phyloP scores from a whole-genome alignment of 352 stramenopile genomes.

The Phytophthora chlamydospora region DNA sequence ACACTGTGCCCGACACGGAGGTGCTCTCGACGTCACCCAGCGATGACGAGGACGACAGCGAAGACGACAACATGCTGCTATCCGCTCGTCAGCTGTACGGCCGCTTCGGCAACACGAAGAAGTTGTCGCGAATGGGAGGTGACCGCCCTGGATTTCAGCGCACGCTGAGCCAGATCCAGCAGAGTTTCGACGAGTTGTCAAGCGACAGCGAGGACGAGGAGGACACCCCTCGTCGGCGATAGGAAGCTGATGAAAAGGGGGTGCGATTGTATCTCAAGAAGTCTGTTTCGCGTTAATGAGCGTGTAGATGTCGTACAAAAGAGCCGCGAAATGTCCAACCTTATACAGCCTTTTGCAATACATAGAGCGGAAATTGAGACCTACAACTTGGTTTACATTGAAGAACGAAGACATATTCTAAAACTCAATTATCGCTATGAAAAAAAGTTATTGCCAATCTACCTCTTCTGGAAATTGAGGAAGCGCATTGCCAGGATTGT shows the following conservation, averaged over 20 bases:
- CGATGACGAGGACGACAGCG: conserved; percentile 40
- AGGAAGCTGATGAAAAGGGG: neutral
- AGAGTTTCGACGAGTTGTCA: conserved; percentile 60
- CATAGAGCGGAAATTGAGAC: conserved; percentile 9
- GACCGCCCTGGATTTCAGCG: conserved; percentile 53
- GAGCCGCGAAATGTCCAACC: conserved; percentile 8
- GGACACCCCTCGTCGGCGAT: conserved; percentile 9
- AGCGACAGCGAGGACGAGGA: conserved; percentile 52
- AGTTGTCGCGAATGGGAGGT: conserved; percentile 48
- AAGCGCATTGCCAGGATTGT: conserved; percentile 21
- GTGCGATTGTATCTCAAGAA: conserved; percentile 17
- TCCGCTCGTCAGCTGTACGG: conserved; percentile 51
- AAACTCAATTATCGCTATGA: too few relatives aligned
- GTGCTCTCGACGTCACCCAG: conserved; percentile 13
- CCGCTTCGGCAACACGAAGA: conserved; percentile 52
- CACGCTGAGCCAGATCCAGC: conserved; percentile 66
- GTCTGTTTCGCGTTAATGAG: conserved; percentile 28
- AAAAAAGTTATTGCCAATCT: too few relatives aligned
- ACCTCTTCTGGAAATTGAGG: conserved; percentile 17
- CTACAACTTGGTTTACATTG: conserved; percentile 2
- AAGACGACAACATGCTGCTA: conserved; percentile 48
- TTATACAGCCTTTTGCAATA: conserved; percentile 10
- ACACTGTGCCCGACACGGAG: conserved; percentile 20
- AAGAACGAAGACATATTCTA: too few relatives aligned
- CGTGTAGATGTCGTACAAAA: conserved; percentile 27